Conservation (phyloP, 371 early-diverging fungal species). For the Haplosporangium sp. region DNA sequence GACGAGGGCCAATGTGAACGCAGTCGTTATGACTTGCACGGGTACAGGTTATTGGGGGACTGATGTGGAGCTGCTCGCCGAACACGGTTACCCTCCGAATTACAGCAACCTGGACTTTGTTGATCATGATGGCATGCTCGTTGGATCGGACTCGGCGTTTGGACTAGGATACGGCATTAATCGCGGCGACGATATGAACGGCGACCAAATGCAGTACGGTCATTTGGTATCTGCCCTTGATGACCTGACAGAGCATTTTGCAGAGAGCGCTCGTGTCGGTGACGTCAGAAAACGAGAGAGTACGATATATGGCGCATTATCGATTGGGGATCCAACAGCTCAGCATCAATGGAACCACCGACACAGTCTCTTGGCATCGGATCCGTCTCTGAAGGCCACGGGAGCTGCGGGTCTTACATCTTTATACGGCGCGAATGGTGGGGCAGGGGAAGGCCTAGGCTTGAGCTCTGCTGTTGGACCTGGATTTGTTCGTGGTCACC, state of each 20-base stretch:
- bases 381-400: conserved; percentile 8
- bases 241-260: conserved; percentile 54
- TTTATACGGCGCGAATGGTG: not conserved
- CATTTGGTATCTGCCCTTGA: conserved; percentile 47
- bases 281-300: conserved; percentile 47
- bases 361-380: conserved; percentile 9
- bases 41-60: conserved; percentile 47
- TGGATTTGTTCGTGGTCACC: conserved; percentile 37
- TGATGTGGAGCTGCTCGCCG: conserved; percentile 41
- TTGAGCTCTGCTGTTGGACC: conserved; percentile 9
- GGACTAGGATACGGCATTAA: conserved; percentile 12
- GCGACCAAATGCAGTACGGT: conserved; percentile 45
- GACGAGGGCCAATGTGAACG: conserved; percentile 52
- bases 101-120: conserved; percentile 26
- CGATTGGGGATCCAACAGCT: conserved; percentile 13
- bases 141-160: conserved; percentile 15
- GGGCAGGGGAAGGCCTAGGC: conserved; percentile 12
- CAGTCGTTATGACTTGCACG: conserved; percentile 40
- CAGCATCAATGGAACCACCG: conserved; percentile 40
- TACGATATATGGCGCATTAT: conserved; percentile 5
- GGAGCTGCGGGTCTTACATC: not conserved
- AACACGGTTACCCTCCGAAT: conserved; percentile 14
- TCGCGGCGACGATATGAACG: conserved; percentile 17
- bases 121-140: conserved; percentile 38
- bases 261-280: conserved; percentile 40